These are phyloP conservation scores for Trichoderma oligosporum DNA, from an alignment of 2,329 filamentous ascomycete genomes.

Conservation along the genomic window DNA sequence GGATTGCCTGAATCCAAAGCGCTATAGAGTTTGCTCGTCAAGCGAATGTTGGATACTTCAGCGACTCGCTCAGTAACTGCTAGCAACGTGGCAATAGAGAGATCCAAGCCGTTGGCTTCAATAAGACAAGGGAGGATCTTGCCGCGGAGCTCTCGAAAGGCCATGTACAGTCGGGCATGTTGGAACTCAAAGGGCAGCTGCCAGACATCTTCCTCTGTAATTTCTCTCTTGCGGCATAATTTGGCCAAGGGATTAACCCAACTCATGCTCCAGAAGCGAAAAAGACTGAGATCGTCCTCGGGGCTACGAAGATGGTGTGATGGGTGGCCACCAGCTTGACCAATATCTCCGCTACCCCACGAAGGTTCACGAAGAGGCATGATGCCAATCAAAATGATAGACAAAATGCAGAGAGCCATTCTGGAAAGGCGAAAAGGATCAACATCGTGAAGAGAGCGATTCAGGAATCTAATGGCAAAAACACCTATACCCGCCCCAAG, in stretches of 20 bases:
- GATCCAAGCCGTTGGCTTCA: constrained; percentile 73
- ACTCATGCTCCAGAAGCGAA: constrained; percentile 79
- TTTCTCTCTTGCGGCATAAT: constrained; percentile 58
- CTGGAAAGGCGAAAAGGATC: constrained; percentile 28
- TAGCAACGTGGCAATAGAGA: constrained; percentile 63
- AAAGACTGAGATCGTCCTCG: constrained; percentile 74
- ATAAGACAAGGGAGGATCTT: constrained; percentile 68
- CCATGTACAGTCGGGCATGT: constrained; percentile 67
- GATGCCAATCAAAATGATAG: constrained; percentile 32
- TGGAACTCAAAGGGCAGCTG: constrained; percentile 75
- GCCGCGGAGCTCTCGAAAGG: constrained; percentile 69
- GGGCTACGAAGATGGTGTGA: constrained; percentile 55
- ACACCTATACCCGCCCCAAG: constrained; percentile 31
- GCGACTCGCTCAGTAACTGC: constrained; percentile 50
- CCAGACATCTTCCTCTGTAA: constrained; percentile 81
- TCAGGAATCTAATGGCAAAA: constrained; percentile 32
- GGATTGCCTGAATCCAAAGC: constrained; percentile 32
- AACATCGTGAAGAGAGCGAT: constrained; percentile 22
- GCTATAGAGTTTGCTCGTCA: constrained; percentile 36
- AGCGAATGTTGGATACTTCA: constrained; percentile 38
- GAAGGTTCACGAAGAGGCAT: constrained; percentile 38
- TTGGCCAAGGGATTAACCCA: constrained; percentile 76
- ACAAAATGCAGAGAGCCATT: constrained; percentile 25
- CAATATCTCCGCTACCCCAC: constrained; percentile 34
- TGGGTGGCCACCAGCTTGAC: constrained; percentile 27